Evolutionary conservation across 257 asterid genomes (phyloP), one percentile per base, ranked within the genome.

Genomic region (Nicotiana benthamiana): DNA sequence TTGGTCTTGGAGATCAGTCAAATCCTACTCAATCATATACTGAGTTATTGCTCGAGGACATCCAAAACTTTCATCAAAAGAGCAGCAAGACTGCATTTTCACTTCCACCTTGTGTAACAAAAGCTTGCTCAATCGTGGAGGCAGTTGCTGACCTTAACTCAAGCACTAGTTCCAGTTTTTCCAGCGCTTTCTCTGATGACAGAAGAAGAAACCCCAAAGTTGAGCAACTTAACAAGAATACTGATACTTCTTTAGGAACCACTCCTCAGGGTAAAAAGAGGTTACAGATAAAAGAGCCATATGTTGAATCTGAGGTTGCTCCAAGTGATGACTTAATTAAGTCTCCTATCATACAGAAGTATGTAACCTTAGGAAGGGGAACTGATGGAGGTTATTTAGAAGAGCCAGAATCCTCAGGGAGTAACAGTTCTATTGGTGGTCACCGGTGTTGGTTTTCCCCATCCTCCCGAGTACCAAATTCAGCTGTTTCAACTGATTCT

Each of bases 141-240:
- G 99, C 99, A 46, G 97, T 94, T 28, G 98, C 97, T 4, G 98
- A 96, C 79, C 93, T 96, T 65, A 96, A 94, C 87, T 94, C 98
- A 83, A 89, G 84, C 89, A 83, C 90, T 5, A 84, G 88, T 75
- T 87, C 97, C 66, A 86, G 82, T 36, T 22, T 84, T 52, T 84
- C 89, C 34, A 81, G 81, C 27, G 80, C 82, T 12, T 64, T 84
- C 65, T 80, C 92, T 0, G 91, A 84, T 54, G 90, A 87, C 61
- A 84, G 81, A 54, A 85, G 75, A 64, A 83, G 85, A 57, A 84
- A 83, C 59, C 83, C 88, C 5, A 34, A 48, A 1, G 63, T 79
- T 3, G 89, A 87, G 67, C 87, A 77, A 52, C n/a, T 79, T 28
- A 76, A 61, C 72, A 86, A 83, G 59, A 70, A 79, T n/a, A 84